Base-by-base conservation (phyloP, 2,329 filamentous ascomycete species). In the Cercospora beticola region DNA sequence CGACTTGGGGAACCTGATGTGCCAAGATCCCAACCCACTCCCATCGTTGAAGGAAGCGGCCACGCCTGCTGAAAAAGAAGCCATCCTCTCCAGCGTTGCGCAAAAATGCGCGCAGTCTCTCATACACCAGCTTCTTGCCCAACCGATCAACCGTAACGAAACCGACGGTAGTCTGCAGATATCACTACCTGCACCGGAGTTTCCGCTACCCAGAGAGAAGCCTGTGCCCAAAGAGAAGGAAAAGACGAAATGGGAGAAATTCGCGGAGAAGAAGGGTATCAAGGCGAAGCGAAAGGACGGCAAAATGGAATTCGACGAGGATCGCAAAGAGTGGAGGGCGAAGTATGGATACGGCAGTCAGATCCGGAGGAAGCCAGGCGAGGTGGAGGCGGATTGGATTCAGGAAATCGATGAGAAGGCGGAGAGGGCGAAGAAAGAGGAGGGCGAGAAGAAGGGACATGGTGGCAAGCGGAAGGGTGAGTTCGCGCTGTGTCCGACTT, bases 211-310 rank as follows among this genome's bases (percentile, higher is more conserved):
- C 26, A 91, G 95, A 74, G 94, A 97, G 83, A 98, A 99, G 81
- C 92, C 93, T 9, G 85, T 98, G 8, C 95, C 95, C 0, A 86
- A 88, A 66, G 87, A 89, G 74, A 95, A 94, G 83, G 85, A 90
- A 67, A 90, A 90, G 74, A 98, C 94, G 68, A 97, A 93, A 81
- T 99, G 95, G 95, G 90, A 97, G 84, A 88, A 90, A 77, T 99
- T 99, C 83, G 95, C 95, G 57, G 91, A 89, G 81, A 97, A 97
- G 88, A 97, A 97, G 86, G 95, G 95, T 66, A 98, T 99, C 83
- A 92, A 91, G 83, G 89, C 89, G 81, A 97, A 94, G 87, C 91
- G 88, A 73, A 88, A 91, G 73, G 93, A 95, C 78, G 86, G 88
- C 80, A 91, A 97, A 83, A 83, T 94, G 75, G 88, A 90, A 66